phyloP scores from a whole-genome alignment of 1,284 basidiomycete species.

The Heterobasidion parviporum region DNA sequence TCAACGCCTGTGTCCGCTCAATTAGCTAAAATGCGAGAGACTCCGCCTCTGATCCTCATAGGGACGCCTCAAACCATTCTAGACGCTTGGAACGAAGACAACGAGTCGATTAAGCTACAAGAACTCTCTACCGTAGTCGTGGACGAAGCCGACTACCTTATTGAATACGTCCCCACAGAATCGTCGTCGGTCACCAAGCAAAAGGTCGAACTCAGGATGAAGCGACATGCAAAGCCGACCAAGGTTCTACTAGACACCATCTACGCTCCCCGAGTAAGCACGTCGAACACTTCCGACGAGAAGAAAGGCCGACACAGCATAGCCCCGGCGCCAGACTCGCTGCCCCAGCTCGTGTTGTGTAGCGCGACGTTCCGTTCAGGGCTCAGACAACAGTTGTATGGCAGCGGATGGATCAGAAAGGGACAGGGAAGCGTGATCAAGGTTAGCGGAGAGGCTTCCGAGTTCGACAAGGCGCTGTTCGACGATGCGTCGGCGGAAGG shows the following conservation, averaged over 20 bases:
- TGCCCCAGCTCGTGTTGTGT: constrained; percentile 55
- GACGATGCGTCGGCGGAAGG: constrained; percentile 9
- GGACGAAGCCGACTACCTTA: constrained; percentile 68
- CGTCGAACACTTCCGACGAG: background rate
- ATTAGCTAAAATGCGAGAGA: constrained; percentile 28
- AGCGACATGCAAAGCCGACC: constrained; percentile 49
- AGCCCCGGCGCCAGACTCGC: constrained; percentile 1
- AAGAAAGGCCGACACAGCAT: background rate
- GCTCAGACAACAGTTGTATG: constrained; percentile 39
- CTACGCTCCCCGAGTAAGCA: constrained; percentile 21
- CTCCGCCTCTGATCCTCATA: constrained; percentile 59
- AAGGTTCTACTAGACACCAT: constrained; percentile 50
- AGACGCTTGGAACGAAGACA: constrained; percentile 42
- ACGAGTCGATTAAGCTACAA: constrained; percentile 33
- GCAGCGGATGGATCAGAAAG: constrained; percentile 47
- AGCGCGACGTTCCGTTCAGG: constrained; percentile 60
- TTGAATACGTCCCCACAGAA: constrained; percentile 38
- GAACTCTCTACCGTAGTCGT: constrained; percentile 52
- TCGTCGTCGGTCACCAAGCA: constrained; percentile 26
- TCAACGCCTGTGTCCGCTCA: constrained; percentile 26
- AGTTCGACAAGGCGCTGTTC: background rate
- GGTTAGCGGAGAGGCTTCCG: constrained; percentile 25
- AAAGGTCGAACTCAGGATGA: constrained; percentile 32
- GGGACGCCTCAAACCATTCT: constrained; percentile 61
- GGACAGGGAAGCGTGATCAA: constrained; percentile 34